phyloP scores from a whole-genome alignment of 306 rosid genomes.

The Delonix regia region DNA sequence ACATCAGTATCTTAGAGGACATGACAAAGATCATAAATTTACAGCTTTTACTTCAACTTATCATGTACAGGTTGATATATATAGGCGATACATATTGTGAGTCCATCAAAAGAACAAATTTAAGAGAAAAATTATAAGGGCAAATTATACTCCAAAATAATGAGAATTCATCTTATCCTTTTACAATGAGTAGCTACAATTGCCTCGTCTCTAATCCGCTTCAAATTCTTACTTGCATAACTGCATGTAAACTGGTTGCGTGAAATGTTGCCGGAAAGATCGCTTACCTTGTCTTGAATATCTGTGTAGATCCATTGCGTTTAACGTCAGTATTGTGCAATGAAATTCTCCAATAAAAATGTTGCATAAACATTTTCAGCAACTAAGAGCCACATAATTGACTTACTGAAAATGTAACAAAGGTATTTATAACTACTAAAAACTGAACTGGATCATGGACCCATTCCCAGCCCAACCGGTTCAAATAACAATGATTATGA shows the following conservation, averaged over 20 bases:
- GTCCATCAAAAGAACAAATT: neutral
- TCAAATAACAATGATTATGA: neutral
- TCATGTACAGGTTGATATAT: conserved; percentile 13
- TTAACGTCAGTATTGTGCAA: neutral
- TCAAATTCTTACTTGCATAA: conserved; percentile 45
- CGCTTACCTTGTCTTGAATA: conserved; percentile 24
- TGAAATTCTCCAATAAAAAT: neutral
- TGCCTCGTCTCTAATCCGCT: conserved; percentile 58
- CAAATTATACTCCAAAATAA: neutral
- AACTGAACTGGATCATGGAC: too few relatives aligned
- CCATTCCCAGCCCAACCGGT: too few relatives aligned
- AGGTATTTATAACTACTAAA: neutral
- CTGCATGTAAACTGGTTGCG: conserved; percentile 52
- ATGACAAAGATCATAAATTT: conserved; percentile 5
- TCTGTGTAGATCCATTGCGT: conserved; percentile 36
- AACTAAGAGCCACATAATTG: neutral
- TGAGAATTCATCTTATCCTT: conserved; percentile 50
- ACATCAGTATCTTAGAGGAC: neutral
- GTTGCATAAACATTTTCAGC: neutral
- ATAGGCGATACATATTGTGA: neutral
- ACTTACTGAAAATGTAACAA: neutral
- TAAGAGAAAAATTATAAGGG: neutral
- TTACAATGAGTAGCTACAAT: conserved; percentile 52
- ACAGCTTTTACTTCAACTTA: neutral
- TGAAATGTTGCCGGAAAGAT: conserved; percentile 31